Base-by-base conservation (phyloP, 192 early-diverging fungal species). In the Backusella liffmaniae region DNA sequence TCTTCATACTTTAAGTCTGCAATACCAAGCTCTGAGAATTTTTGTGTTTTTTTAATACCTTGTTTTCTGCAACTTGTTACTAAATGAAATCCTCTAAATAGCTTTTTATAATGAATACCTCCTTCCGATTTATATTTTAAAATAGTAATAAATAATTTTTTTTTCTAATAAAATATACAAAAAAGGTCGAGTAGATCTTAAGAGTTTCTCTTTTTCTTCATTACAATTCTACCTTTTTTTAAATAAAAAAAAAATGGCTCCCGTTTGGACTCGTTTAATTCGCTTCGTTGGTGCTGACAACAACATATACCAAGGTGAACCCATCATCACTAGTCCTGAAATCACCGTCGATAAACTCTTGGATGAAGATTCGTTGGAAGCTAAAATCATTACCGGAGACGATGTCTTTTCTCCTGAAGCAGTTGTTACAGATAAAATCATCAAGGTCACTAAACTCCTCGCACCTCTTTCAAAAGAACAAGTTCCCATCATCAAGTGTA, bases 261-360 rank as follows among this genome's bases (percentile, higher is more conserved):
- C 69, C 5, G 69, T 70, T 70, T 70, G 69, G 69, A 70, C 35
- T 42, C 69, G 36, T 12, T 39, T 26, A 41, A 39, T 26, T 70
- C 84, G 89, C n/a, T 90, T 90, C 73, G 66, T 82, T 32, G 82
- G 78, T 62, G 76, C 77, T 21, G 87, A 87, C 62, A 79, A 79
- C 16, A 83, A 86, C 30, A 74, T 86, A 29, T 80, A 86, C 41
- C 76, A 80, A 5, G 89, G 89, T 1, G 80, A 89, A 73, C 88
- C 88, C 12, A 78, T 77, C 37, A 73, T 56, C 21, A 35, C 12
- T 73, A n/a, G 46, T 39, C 29, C 44, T 18, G 71, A 67, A 26
- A 29, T 66, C 85, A 62, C 56, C 10, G 56, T 62, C 4, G 56
- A 62, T 62, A 62, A 26, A 29, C 56, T 62, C n/a, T 62, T 62